Conservation (phyloP, 345 rosid genomes). For the Linum trigynum region DNA sequence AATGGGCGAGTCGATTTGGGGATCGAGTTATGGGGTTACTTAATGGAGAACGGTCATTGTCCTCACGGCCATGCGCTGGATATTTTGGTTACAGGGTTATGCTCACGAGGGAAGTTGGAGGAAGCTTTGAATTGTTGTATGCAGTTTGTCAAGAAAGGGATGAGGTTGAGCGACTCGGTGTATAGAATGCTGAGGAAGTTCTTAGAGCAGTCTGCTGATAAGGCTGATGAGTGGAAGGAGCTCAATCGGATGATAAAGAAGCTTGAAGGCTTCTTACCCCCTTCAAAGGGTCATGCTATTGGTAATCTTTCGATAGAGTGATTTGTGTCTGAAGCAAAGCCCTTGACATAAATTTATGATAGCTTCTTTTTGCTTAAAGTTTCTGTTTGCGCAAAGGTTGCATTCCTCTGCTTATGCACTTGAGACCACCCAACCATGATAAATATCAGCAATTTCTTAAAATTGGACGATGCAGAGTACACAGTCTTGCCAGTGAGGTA, state of each 20-base stretch:
- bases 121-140: constrained; percentile 66
- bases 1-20: constrained; percentile 50
- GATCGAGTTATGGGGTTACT: constrained; percentile 49
- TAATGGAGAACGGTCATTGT: constrained; percentile 56
- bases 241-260: constrained; percentile 45
- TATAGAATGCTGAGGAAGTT: constrained; percentile 43
- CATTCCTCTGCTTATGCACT: no score
- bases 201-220: constrained; percentile 29
- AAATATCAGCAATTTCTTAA: no score
- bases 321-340: background rate
- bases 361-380: no score
- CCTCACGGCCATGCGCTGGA: constrained; percentile 80
- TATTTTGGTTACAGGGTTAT: constrained; percentile 57
- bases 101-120: constrained; percentile 42
- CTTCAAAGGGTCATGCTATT: constrained; percentile 21
- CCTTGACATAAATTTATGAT: no score
- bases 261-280: constrained; percentile 47
- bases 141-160: constrained; percentile 66
- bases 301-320: constrained; percentile 4
- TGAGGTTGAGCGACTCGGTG: constrained; percentile 44
- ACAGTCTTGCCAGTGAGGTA: no score
- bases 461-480: no score
- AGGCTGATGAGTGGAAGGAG: constrained; percentile 35
- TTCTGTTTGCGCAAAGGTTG: no score
- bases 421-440: no score